A percentile compares a stretch with the other conserved stretches of the same genome.
phyloP scores from a whole-genome alignment of 2,329 filamentous ascomycete species.

The Exophiala aquamarina region DNA sequence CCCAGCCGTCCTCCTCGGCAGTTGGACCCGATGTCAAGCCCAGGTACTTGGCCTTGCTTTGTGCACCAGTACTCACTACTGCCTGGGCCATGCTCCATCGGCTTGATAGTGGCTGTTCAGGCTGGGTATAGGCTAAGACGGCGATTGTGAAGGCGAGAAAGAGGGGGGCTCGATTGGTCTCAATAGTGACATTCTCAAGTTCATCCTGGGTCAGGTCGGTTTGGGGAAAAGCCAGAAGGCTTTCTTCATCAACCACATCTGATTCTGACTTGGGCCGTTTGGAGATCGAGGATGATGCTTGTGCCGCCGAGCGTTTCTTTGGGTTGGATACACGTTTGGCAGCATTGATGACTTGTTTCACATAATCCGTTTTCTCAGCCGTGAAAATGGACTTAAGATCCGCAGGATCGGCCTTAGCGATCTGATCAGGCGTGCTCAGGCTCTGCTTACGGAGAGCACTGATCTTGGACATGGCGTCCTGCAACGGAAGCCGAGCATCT shows the following conservation, averaged over 20 bases:
- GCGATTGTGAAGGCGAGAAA: conserved; percentile 77
- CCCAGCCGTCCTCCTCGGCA: conserved; percentile 71
- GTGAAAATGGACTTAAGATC: conserved; percentile 44
- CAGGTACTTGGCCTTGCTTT: conserved; percentile 71
- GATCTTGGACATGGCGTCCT: conserved; percentile 55
- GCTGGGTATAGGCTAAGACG: conserved; percentile 76
- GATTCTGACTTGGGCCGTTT: conserved; percentile 14
- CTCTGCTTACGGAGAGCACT: conserved; percentile 53
- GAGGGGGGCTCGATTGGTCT: conserved; percentile 79
- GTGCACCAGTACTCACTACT: conserved; percentile 77
- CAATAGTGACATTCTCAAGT: conserved; percentile 58
- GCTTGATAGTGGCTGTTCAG: conserved; percentile 81
- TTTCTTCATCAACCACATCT: conserved; percentile 37
- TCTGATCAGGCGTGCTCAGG: conserved; percentile 42
- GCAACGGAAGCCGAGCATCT: conserved; percentile 57
- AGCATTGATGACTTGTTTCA: conserved; percentile 58
- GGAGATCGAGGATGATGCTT: conserved; percentile 28
- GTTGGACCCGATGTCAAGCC: conserved; percentile 66
- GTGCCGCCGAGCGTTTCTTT: conserved; percentile 54
- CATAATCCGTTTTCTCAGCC: conserved; percentile 50
- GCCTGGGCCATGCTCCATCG: conserved; percentile 79
- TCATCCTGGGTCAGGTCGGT: conserved; percentile 38
- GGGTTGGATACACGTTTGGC: conserved; percentile 51
- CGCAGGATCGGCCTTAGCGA: conserved; percentile 50
- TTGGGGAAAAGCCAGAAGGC: conserved; percentile 34